These are phyloP conservation scores for Uronychia setigera DNA, from an alignment of 73 alveolate species.

Conservation along the genomic window DNA sequence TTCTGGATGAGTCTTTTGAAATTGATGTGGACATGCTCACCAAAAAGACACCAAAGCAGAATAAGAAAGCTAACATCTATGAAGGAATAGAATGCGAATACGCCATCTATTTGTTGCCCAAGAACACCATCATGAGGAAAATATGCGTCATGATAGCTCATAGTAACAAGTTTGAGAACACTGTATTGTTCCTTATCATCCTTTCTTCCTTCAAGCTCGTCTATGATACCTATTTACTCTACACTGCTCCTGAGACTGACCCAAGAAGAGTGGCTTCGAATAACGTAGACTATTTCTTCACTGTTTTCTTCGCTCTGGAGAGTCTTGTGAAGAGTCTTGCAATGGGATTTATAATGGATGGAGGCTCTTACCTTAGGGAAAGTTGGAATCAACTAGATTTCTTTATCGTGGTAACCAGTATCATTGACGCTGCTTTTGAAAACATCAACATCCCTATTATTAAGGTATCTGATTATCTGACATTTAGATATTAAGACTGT, in stretches of 20 bases:
- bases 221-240: slow-evolving; percentile 80
- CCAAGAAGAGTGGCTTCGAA: slow-evolving; percentile 6
- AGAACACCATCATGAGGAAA: slow-evolving; percentile 76
- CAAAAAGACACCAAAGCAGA: background rate
- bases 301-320: slow-evolving; percentile 82
- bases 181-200: slow-evolving; percentile 79
- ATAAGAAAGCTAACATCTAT: slow-evolving; percentile 45
- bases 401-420: slow-evolving; percentile 85
- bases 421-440: slow-evolving; percentile 76
- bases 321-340: slow-evolving; percentile 80
- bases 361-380: slow-evolving; percentile 87
- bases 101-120: slow-evolving; percentile 72
- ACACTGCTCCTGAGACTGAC: slow-evolving; percentile 22
- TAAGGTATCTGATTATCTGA: slow-evolving; percentile 56
- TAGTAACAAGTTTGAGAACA: slow-evolving; percentile 67
- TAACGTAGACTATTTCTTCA: slow-evolving; percentile 72
- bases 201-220: slow-evolving; percentile 82
- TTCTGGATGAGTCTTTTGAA: slow-evolving; percentile 39
- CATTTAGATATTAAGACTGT: slow-evolving; percentile 63
- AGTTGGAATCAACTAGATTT: slow-evolving; percentile 94
- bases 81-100: slow-evolving; percentile 83
- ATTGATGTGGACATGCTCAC: slow-evolving; percentile 29
- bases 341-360: slow-evolving; percentile 87
- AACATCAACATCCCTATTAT: slow-evolving; percentile 72
- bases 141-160: background rate